Evolutionary conservation across 495 filamentous ascomycete species (phyloP), one percentile per base, ranked within the genome.

Genomic region (Cercophora sp.): DNA sequence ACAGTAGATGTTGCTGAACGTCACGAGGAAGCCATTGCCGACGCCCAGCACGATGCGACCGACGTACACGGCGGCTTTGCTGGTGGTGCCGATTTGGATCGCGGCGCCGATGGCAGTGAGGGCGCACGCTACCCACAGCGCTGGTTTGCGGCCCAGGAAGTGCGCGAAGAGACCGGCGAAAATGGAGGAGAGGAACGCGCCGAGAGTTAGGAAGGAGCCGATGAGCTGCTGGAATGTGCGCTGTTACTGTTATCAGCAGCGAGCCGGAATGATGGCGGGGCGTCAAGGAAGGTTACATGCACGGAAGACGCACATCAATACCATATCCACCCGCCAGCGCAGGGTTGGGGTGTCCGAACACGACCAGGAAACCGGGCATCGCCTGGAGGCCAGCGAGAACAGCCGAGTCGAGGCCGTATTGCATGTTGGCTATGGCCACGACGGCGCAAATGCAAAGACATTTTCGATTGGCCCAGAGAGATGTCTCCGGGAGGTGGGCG

Each of bases 161-260:
- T 67, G 70, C 23, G 31, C 0, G 22, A 79, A 68, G 2, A 74
- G 69, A 2, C 80, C 79, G 46, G 74, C 77, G 5, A 69, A 68
- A 9, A 68, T 70, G n/a, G 79, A 82, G 9, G 69, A 74, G 9
- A 82, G 60, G 55, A 83, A 80, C 25, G 79, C 77, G 26, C 80
- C 79, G 10, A 83, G 68, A 8, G 77, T 78, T 70, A 84, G 77
- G 25, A 84, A 63, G 10, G 74, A 78, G 5, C 72, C 71, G 48
- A 81, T 78, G 26, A 72, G 73, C 59, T 77, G 80, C 52, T 82
- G 79, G n/a, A 77, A 70, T 13, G 71, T 73, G 29, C 0, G 68
- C 63, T 40, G 55, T 66, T 32, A 42, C 13, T 32, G n/a, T n/a
- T n/a, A n/a, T n/a, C n/a, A n/a, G n/a, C n/a, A n/a, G n/a, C n/a